Percentiles rank a stretch among this genome's conserved stretches.
Evolutionary conservation across 257 asterid genomes (phyloP).

Genomic region (Eucommia ulmoides): DNA sequence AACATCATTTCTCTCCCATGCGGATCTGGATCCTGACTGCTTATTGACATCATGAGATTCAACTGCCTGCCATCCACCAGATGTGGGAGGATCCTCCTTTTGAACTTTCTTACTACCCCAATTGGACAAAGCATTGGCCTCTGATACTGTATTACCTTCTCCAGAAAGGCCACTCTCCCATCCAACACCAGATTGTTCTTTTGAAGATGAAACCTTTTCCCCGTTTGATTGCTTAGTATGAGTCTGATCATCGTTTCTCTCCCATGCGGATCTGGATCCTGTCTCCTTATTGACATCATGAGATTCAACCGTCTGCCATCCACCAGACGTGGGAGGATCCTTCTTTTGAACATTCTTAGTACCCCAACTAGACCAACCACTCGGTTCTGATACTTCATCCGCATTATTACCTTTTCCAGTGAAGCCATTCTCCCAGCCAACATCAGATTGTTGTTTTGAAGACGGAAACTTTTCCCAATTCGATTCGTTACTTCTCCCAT

Average conservation of each 20-base stretch:
- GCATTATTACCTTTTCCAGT: no score
- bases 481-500: constrained; percentile 2
- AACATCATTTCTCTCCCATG: constrained; percentile 14
- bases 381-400: no score
- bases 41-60: not conserved
- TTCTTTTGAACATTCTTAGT: not conserved
- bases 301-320: not conserved
- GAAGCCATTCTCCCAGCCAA: constrained; percentile 14
- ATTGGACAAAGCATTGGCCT: constrained; percentile 10
- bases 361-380: constrained; percentile 28
- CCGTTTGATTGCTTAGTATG: not conserved
- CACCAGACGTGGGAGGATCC: not conserved
- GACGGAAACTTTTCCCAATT: not conserved
- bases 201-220: not conserved
- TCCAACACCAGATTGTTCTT: no score
- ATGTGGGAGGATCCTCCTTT: not conserved
- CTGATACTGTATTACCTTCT: no score
- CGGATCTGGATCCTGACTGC: constrained; percentile 10
- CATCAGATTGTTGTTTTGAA: no score
- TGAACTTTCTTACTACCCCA: constrained; percentile 10
- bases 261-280: constrained; percentile 13
- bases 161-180: constrained; percentile 14
- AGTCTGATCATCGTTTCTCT: constrained; percentile 12
- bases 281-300: not conserved
- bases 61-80: not conserved